A percentile compares a stretch with the other conserved stretches of the same genome.
Evolutionary conservation across 2,329 filamentous ascomycete species (phyloP).

Genomic region (Diplocarpon mali): DNA sequence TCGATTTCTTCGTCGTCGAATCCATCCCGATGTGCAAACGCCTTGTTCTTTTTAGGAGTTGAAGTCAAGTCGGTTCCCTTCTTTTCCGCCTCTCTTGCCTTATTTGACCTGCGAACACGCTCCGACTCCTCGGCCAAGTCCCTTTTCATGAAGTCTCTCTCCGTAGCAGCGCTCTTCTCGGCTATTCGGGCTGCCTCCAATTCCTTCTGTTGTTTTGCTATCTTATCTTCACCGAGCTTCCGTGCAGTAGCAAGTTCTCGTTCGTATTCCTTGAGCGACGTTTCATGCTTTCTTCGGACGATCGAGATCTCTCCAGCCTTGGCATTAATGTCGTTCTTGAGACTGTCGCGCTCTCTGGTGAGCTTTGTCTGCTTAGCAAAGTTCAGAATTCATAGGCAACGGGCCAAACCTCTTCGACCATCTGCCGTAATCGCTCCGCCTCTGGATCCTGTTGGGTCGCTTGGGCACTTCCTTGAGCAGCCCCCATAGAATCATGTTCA

Average conservation of each 20-base stretch:
- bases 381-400: background rate
- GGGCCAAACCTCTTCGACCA: slow-evolving; percentile 21
- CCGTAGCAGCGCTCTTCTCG: slow-evolving; percentile 53
- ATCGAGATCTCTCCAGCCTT: slow-evolving; percentile 66
- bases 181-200: slow-evolving; percentile 55
- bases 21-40: slow-evolving; percentile 56
- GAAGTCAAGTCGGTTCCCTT: slow-evolving; percentile 26
- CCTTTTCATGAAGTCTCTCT: slow-evolving; percentile 61
- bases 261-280: slow-evolving; percentile 49
- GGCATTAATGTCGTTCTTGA: slow-evolving; percentile 46
- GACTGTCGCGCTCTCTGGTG: slow-evolving; percentile 41
- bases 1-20: slow-evolving; percentile 52
- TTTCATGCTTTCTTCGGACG: slow-evolving; percentile 59
- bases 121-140: slow-evolving; percentile 53
- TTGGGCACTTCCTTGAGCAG: slow-evolving; percentile 12
- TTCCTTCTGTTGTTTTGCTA: slow-evolving; percentile 51
- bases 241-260: slow-evolving; percentile 49
- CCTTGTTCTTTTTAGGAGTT: slow-evolving; percentile 53
- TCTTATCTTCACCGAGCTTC: slow-evolving; percentile 51
- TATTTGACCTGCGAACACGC: slow-evolving; percentile 29
- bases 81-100: slow-evolving; percentile 35
- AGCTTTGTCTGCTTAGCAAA: slow-evolving; percentile 16
- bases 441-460: slow-evolving; percentile 5
- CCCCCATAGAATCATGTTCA: slow-evolving; percentile 11
- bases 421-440: slow-evolving; percentile 16